These are phyloP conservation scores for Mycena alexandri DNA, from an alignment of 768 basidiomycete genomes.

Conservation along the genomic window DNA sequence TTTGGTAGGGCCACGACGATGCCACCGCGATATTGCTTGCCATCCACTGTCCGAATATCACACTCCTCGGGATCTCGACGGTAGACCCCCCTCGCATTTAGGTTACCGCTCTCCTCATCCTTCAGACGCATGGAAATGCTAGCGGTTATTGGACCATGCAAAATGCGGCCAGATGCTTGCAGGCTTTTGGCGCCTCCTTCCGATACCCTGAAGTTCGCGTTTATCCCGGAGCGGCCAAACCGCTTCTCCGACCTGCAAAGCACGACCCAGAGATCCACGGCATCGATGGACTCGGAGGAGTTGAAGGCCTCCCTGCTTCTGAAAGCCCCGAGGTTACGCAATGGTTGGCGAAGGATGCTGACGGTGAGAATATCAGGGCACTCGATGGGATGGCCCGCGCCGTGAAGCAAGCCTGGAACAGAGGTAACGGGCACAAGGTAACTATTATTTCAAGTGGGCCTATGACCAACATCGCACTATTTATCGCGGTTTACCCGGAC, in stretches of 20 bases:
- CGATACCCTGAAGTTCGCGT: conserved; percentile 60
- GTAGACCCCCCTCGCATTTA: conserved; percentile 52
- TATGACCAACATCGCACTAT: conserved; percentile 85
- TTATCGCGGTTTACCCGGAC: conserved; percentile 68
- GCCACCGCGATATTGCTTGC: conserved; percentile 87
- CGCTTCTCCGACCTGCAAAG: conserved; percentile 71
- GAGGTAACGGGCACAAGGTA: conserved; percentile 70
- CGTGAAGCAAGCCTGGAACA: conserved; percentile 68
- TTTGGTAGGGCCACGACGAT: conserved; percentile 86
- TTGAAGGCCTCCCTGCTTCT: conserved; percentile 75
- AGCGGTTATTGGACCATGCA: conserved; percentile 67
- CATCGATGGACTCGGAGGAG: conserved; percentile 84
- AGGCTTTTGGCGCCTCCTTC: conserved; percentile 76
- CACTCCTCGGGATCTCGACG: conserved; percentile 87
- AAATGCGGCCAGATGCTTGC: conserved; percentile 84
- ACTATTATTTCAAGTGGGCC: conserved; percentile 84
- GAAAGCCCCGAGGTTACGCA: conserved; percentile 63
- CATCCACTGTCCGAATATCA: conserved; percentile 71
- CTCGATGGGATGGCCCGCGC: conserved; percentile 76
- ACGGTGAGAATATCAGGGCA: conserved; percentile 63
- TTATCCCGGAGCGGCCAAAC: conserved; percentile 77
- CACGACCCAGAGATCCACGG: conserved; percentile 88
- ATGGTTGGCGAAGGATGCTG: conserved; percentile 58
- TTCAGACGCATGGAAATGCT: conserved; percentile 87
- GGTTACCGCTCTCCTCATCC: neutral